Evolutionary conservation across 306 rosid genomes (phyloP), one percentile per base, ranked within the genome.

Genomic region (Ammopiptanthus mongolicus): DNA sequence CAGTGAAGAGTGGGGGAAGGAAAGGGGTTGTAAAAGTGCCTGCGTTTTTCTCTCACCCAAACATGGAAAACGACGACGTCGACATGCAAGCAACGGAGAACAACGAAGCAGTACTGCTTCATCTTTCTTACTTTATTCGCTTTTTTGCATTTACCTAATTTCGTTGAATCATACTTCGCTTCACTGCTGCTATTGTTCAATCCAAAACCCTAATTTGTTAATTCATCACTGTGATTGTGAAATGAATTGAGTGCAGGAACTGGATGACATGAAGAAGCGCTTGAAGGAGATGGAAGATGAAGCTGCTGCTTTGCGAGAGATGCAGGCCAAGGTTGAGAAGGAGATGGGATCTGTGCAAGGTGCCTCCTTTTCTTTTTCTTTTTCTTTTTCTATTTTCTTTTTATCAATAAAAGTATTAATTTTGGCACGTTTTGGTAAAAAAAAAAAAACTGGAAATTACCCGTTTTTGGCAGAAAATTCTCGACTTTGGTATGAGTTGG

Each of bases 241-340:
- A 23, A 23, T 23, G 25, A 23, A 23, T 23, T 14, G 18, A 22
- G 25, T 33, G 13, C 75, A 86, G 93, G 93, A 86, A 5, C 74
- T 88, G 67, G 90, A 86, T 51, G 91, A 89, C 79, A 89, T 87
- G 91, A 87, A 89, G 84, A 87, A 83, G 50, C 84, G 91, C 52
- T 71, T 87, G 77, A 89, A 89, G 85, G 91, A 87, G 44, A 85
- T 89, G 87, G 91, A 89, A 79, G 89, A 89, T 12, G 95, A 89
- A 72, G 85, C 90, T 18, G 90, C 83, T 69, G 95, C 95, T 51
- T 80, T 89, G 52, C 74, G 88, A 11, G 89, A 89, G 82, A 89
- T 89, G 90, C 95, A 89, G 62, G 95, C 90, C 58, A 89, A 85
- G 83, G 90, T 89, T 66, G 88, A 84, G 76, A 80, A 82, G 78